phyloP scores from a whole-genome alignment of 1,284 basidiomycete species.

The Hymenochaete sp. region DNA sequence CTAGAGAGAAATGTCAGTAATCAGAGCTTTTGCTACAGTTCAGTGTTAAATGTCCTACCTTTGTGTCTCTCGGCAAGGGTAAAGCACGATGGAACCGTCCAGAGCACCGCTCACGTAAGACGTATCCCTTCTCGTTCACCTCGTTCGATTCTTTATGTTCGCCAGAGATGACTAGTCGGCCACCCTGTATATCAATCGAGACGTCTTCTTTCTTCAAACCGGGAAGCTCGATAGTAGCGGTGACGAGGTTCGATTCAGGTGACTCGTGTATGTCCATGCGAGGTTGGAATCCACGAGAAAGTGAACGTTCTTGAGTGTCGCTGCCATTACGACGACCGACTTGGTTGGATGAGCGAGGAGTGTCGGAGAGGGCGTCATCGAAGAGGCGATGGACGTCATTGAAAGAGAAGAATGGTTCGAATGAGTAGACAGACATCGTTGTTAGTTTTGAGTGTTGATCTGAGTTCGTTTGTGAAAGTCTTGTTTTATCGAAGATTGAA shows the following conservation, averaged over 20 bases:
- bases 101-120: slow-evolving; percentile 39
- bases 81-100: slow-evolving; percentile 39
- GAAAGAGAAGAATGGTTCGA: slow-evolving; percentile 38
- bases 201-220: slow-evolving; percentile 25
- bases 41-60: slow-evolving; percentile 5
- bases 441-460: not conserved
- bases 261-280: slow-evolving; percentile 10
- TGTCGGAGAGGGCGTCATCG: slow-evolving; percentile 33
- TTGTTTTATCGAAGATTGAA: no score
- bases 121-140: slow-evolving; percentile 35
- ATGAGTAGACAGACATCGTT: slow-evolving; percentile 32
- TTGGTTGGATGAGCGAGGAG: not conserved
- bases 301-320: not conserved
- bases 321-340: not conserved
- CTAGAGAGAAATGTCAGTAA: slow-evolving; percentile 12
- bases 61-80: slow-evolving; percentile 10
- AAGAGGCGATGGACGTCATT: slow-evolving; percentile 41
- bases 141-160: slow-evolving; percentile 29
- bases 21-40: not conserved
- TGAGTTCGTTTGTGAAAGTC: not conserved
- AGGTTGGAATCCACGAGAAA: slow-evolving; percentile 8
- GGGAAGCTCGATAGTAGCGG: slow-evolving; percentile 31
- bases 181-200: slow-evolving; percentile 33
- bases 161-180: slow-evolving; percentile 38
- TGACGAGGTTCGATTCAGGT: slow-evolving; percentile 3